Evolutionary conservation across 306 rosid genomes (phyloP).

Genomic region (Fragaria nilgerrensis): DNA sequence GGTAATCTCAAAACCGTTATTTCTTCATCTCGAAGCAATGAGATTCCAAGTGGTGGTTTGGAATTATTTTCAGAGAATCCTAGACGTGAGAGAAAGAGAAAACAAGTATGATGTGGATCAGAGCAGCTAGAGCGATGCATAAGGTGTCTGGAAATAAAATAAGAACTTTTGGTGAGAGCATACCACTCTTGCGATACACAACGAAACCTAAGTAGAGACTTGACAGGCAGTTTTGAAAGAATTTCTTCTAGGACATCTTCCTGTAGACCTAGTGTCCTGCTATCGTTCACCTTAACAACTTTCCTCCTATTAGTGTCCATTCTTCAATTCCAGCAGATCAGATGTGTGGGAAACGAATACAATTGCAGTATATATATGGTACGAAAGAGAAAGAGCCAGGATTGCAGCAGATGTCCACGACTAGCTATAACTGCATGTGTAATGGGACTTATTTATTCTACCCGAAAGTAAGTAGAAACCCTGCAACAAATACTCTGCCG

Average conservation of each 20-base stretch:
- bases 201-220: not conserved
- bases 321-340: not conserved
- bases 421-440: too few relatives aligned
- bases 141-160: not conserved
- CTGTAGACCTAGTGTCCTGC: not conserved
- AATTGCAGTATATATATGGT: too few relatives aligned
- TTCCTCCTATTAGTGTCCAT: not conserved
- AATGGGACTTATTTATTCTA: too few relatives aligned
- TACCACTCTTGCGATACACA: not conserved
- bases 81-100: not conserved
- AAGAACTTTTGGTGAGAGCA: conserved; percentile 1
- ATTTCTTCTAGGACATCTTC: not conserved
- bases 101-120: not conserved
- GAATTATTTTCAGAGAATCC: not conserved
- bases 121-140: not conserved
- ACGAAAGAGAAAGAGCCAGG: too few relatives aligned
- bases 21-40: not conserved
- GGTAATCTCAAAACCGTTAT: not conserved
- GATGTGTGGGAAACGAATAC: too few relatives aligned
- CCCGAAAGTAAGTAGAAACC: not conserved
- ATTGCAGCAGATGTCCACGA: too few relatives aligned
- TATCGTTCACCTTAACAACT: not conserved
- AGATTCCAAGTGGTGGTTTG: not conserved
- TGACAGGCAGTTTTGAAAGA: not conserved
- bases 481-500: not conserved